Evolutionary conservation across 805 yeast genomes (phyloP).

Genomic region (Hermanozyma aechmeae): DNA sequence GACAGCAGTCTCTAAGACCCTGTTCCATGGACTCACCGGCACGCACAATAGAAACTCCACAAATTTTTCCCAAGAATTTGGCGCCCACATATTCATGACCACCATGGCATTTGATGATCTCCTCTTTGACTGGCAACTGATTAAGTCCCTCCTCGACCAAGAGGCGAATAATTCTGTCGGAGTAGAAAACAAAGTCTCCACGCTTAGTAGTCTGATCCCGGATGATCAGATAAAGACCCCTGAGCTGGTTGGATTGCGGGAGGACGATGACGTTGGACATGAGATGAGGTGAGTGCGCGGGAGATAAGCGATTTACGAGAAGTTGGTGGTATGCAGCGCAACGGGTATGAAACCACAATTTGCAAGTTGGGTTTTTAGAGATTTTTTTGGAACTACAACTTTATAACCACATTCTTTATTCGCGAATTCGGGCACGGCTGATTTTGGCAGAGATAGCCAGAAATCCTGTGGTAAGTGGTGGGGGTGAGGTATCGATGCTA

Average conservation of each 20-base stretch:
- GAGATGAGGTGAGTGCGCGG: not conserved
- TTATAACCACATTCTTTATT: too few relatives aligned
- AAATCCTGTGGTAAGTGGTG: too few relatives aligned
- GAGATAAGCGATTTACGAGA: too few relatives aligned
- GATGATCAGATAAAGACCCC: slow-evolving; percentile 82
- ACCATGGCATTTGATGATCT: slow-evolving; percentile 66
- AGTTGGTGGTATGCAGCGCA: too few relatives aligned
- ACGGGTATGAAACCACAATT: too few relatives aligned
- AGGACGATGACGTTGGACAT: slow-evolving; percentile 52
- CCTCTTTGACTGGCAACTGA: slow-evolving; percentile 77
- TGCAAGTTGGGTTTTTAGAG: too few relatives aligned
- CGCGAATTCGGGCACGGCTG: too few relatives aligned
- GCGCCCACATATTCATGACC: slow-evolving; percentile 67
- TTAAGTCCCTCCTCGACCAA: slow-evolving; percentile 94
- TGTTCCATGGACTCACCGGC: slow-evolving; percentile 99
- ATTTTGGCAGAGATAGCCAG: too few relatives aligned
- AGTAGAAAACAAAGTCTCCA: slow-evolving; percentile 89
- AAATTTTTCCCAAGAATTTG: slow-evolving; percentile 80
- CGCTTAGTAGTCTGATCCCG: slow-evolving; percentile 74
- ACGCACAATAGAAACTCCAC: slow-evolving; percentile 96
- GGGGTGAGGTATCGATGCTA: too few relatives aligned
- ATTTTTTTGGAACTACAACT: too few relatives aligned
- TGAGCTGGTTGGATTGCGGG: slow-evolving; percentile 83
- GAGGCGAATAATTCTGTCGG: slow-evolving; percentile 89
- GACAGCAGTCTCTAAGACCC: slow-evolving; percentile 94